Percentiles rank a stretch among this genome's conserved stretches.
Evolutionary conservation across 1,284 basidiomycete genomes (phyloP).

Genomic region (Cutaneotrichosporon cyanovorans): DNA sequence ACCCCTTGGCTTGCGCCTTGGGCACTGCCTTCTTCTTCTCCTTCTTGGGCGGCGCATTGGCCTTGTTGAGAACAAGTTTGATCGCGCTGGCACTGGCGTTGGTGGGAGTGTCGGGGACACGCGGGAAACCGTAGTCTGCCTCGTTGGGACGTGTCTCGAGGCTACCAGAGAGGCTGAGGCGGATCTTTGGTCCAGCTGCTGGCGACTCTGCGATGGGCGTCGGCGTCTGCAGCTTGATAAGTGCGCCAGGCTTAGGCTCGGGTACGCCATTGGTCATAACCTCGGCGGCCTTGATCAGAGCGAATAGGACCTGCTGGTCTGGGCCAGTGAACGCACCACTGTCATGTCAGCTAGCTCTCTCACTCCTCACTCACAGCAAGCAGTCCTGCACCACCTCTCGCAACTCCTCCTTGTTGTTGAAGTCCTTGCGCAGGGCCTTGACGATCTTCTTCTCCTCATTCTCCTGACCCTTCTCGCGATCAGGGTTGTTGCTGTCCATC

Average conservation of each 20-base stretch:
- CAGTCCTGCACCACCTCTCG: slow-evolving; percentile 50
- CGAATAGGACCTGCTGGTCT: slow-evolving; percentile 84
- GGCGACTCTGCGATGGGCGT: slow-evolving; percentile 54
- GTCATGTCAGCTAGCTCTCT: slow-evolving; percentile 10
- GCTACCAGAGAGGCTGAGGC: slow-evolving; percentile 23
- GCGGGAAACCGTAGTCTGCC: slow-evolving; percentile 26
- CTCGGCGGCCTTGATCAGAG: slow-evolving; percentile 84
- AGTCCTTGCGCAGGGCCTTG: slow-evolving; percentile 79
- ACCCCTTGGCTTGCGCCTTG: slow-evolving; percentile 70
- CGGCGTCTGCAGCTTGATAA: slow-evolving; percentile 73
- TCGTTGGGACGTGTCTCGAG: neutral
- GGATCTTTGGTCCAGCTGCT: slow-evolving; percentile 38
- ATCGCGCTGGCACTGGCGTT: slow-evolving; percentile 22
- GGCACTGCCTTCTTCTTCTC: slow-evolving; percentile 51
- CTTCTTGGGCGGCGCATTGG: slow-evolving; percentile 16
- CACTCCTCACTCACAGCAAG: slow-evolving; percentile 32
- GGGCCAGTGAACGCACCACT: slow-evolving; percentile 47
- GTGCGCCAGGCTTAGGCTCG: slow-evolving; percentile 77
- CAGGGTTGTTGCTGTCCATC: slow-evolving; percentile 17
- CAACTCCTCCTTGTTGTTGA: slow-evolving; percentile 62
- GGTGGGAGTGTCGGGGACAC: neutral
- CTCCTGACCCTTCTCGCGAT: slow-evolving; percentile 22
- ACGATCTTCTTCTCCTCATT: slow-evolving; percentile 50
- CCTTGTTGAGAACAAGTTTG: slow-evolving; percentile 37
- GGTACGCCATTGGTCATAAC: slow-evolving; percentile 73